Base-by-base conservation (phyloP, 2,329 filamentous ascomycete species). In the Fusarium anthophilum region DNA sequence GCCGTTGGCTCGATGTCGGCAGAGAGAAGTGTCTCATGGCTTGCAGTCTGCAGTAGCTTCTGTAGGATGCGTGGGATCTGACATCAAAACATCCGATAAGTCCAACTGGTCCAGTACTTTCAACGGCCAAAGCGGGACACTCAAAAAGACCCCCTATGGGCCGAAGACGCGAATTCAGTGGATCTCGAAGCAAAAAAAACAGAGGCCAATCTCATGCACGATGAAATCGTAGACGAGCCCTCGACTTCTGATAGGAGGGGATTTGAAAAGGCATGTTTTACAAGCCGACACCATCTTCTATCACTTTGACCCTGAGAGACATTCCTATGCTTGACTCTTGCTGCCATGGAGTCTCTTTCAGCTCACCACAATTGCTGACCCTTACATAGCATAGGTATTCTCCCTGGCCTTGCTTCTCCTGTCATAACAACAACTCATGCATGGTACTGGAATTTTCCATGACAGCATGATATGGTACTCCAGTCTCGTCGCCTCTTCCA, bases 31-130 rank as follows among this genome's bases (percentile, higher is more conserved):
- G 69, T 66, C 66, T 53, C 63, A 71, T 75, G 66, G 67, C 76
- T 69, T 77, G 69, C 75, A 77, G 74, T 78, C 35, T 55, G 51
- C 51, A 54, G 51, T 54, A 54, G 51, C 51, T 39, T 39, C 32
- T 54, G 59, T 71, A 71, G 69, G 43, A 67, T 62, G 60, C 73
- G 59, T 76, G 70, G 73, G 73, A 76, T 75, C 72, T 64, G 30
- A 69, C 56, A 65, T 68, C 37, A 54, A 67, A 41, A 41, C 72
- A 61, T 75, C 72, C 53, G 63, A 61, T 75, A 66, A 61, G 72
- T 69, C 65, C 63, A 65, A 68, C 69, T 63, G 55, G 69, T 66
- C 63, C 63, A 64, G 68, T 75, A 66, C 69, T 54, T 76, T 60
- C 50, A 47, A 61, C 58, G 51, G 71, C 63, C 44, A 66, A 24